Conservation (phyloP, 202 grass and related monocot species). For the Cymbopogon flexuosus region DNA sequence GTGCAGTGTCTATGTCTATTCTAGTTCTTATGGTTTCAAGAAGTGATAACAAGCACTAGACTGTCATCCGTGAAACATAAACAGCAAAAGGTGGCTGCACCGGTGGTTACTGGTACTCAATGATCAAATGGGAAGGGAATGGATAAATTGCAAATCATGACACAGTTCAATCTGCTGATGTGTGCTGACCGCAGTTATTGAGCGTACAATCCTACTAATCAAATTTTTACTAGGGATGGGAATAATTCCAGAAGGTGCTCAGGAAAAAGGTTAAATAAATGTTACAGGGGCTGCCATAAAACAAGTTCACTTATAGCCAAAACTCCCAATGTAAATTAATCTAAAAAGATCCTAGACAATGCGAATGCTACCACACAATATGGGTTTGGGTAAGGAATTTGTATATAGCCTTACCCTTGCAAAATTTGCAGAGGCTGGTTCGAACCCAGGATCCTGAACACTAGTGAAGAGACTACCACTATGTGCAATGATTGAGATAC, state of each 20-base stretch:
- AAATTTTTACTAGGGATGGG: background rate
- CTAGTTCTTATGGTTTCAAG: slow-evolving; percentile 31
- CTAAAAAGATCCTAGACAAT: background rate
- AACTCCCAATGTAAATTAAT: too few relatives aligned
- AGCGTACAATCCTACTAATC: background rate
- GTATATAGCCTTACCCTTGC: background rate
- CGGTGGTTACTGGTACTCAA: background rate
- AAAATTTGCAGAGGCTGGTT: background rate
- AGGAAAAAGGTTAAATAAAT: too few relatives aligned
- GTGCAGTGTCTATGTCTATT: slow-evolving; percentile 38
- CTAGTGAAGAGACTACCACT: background rate
- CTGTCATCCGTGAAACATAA: slow-evolving; percentile 5
- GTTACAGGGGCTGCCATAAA: too few relatives aligned
- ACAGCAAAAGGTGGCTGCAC: background rate
- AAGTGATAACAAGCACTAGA: slow-evolving; percentile 28
- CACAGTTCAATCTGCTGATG: background rate
- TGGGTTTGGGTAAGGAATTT: background rate
- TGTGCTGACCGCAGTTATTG: background rate
- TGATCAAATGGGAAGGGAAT: background rate
- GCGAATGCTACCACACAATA: background rate
- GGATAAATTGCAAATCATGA: background rate
- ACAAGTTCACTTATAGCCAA: too few relatives aligned
- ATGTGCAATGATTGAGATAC: background rate
- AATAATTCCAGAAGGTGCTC: slow-evolving; percentile 8
- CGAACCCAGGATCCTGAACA: background rate